Percentiles rank a stretch among this genome's conserved stretches.
phyloP scores from a whole-genome alignment of 768 basidiomycete species.

The Amanita polypyramis region DNA sequence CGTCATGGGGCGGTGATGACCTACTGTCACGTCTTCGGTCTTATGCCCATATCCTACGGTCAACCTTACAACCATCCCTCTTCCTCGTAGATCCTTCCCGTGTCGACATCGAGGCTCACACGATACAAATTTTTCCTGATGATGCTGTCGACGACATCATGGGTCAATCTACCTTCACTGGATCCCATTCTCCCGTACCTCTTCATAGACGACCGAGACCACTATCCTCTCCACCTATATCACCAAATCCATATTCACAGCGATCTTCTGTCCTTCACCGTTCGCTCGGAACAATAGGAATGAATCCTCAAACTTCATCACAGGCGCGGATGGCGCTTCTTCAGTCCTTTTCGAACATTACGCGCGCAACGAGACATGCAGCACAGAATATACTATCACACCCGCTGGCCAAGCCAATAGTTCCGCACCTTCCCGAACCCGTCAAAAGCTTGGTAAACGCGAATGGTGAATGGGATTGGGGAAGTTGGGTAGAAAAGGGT shows the following conservation, averaged over 20 bases:
- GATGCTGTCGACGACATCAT: constrained; percentile 85
- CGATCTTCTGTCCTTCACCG: constrained; percentile 75
- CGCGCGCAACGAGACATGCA: constrained; percentile 84
- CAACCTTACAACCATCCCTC: constrained; percentile 73
- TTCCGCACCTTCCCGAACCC: constrained; percentile 93
- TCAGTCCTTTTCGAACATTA: constrained; percentile 93
- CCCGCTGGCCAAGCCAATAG: constrained; percentile 90
- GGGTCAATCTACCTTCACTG: constrained; percentile 64
- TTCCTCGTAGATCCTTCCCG: constrained; percentile 90
- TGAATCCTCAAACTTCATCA: constrained; percentile 42
- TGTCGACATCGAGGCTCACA: constrained; percentile 88
- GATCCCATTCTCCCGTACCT: constrained; percentile 77
- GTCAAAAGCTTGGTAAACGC: constrained; percentile 85
- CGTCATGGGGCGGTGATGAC: constrained; percentile 84
- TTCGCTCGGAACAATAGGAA: constrained; percentile 51
- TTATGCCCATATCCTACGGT: constrained; percentile 77
- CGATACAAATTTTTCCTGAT: constrained; percentile 72
- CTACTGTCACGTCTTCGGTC: constrained; percentile 64
- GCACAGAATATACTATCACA: constrained; percentile 94
- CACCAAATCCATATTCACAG: constrained; percentile 46
- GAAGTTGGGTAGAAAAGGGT: constrained; percentile 87
- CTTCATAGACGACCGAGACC: constrained; percentile 70
- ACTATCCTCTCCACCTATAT: constrained; percentile 29
- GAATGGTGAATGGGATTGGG: constrained; percentile 88
- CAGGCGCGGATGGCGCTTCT: constrained; percentile 75